Conservation (phyloP, 352 stramenopile species). For the Pythium angustatum region DNA sequence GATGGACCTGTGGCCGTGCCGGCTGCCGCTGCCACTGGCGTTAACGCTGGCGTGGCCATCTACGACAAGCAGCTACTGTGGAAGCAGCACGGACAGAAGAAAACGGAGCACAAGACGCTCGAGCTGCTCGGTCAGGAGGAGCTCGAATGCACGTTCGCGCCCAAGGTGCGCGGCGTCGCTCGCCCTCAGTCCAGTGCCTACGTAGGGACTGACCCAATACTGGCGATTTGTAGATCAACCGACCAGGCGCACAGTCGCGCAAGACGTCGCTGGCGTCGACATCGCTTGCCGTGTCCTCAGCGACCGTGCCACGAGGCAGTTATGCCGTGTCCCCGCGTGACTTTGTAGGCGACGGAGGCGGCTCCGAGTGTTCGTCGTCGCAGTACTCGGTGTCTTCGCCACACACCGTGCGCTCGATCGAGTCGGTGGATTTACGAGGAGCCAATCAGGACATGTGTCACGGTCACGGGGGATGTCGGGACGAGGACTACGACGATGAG, state of each 20-base stretch:
- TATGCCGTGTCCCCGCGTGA: background rate
- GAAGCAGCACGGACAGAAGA: slow-evolving; percentile 55
- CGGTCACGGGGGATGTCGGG: background rate
- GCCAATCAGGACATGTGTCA: background rate
- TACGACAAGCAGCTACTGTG: slow-evolving; percentile 72
- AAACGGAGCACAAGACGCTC: slow-evolving; percentile 46
- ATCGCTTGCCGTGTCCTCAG: background rate
- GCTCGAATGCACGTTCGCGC: slow-evolving; percentile 60
- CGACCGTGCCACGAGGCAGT: background rate
- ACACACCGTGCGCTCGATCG: slow-evolving; percentile 13
- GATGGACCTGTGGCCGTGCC: background rate
- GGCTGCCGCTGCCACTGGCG: background rate
- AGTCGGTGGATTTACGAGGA: slow-evolving; percentile 10
- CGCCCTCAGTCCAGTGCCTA: background rate
- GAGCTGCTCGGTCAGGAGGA: slow-evolving; percentile 44
- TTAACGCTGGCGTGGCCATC: slow-evolving; percentile 14
- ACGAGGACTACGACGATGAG: slow-evolving; percentile 23
- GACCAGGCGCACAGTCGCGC: background rate
- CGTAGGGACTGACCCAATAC: no score
- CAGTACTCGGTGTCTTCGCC: slow-evolving; percentile 23
- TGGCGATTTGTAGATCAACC: slow-evolving; percentile 17
- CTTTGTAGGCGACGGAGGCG: background rate
- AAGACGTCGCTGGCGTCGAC: background rate
- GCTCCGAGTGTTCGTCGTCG: slow-evolving; percentile 24
- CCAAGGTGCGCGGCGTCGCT: slow-evolving; percentile 41